These are phyloP conservation scores for Didymosphaeria variabile DNA, from an alignment of 2,329 filamentous ascomycete species.

Conservation along the genomic window DNA sequence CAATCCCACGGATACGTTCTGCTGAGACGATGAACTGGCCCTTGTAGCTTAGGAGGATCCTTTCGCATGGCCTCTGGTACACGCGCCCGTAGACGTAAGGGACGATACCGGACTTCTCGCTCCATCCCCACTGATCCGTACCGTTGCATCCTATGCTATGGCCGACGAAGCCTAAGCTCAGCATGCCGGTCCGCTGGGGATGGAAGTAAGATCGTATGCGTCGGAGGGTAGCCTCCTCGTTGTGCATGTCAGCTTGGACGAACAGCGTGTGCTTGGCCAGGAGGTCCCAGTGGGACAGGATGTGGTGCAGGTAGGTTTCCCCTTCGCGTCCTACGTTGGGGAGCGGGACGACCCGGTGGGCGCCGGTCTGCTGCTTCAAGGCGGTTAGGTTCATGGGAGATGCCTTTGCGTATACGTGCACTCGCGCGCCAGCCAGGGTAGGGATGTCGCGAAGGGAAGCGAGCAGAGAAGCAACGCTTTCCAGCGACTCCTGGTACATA, in stretches of 20 bases:
- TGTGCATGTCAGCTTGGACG: constrained; percentile 56
- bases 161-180: constrained; percentile 53
- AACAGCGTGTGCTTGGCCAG: constrained; percentile 58
- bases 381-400: constrained; percentile 22
- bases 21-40: constrained; percentile 59
- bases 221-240: constrained; percentile 44
- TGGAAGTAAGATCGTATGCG: constrained; percentile 52
- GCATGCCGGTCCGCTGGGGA: constrained; percentile 52
- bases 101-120: constrained; percentile 50
- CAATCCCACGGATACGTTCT: constrained; percentile 49
- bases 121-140: constrained; percentile 50
- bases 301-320: constrained; percentile 57
- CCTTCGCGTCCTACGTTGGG: constrained; percentile 56
- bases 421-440: constrained; percentile 20
- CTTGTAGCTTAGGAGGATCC: constrained; percentile 53
- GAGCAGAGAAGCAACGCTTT: constrained; percentile 33
- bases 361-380: constrained; percentile 28
- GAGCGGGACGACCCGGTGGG: constrained; percentile 31
- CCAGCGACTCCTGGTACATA: constrained; percentile 48
- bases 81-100: constrained; percentile 44
- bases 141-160: constrained; percentile 48
- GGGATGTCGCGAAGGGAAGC: constrained; percentile 28
- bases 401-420: constrained; percentile 45
- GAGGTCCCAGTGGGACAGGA: constrained; percentile 52
- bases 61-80: constrained; percentile 36